Conservation (phyloP, 2,329 filamentous ascomycete species). For the Fusarium marasasianum region DNA sequence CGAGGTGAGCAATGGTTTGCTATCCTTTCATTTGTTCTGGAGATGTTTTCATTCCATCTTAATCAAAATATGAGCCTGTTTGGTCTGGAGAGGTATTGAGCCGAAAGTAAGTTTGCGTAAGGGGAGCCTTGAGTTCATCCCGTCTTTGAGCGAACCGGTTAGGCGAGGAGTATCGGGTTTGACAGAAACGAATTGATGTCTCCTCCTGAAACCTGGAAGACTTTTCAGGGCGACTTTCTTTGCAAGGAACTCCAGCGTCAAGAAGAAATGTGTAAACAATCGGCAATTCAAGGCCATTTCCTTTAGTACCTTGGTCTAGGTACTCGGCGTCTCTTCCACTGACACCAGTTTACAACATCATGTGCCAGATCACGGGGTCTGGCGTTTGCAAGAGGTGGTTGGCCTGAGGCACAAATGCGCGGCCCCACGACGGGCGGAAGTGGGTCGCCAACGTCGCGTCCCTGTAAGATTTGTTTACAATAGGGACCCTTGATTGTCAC, state of each 20-base stretch:
- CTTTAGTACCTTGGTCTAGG: not conserved
- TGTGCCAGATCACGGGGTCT: conserved; percentile 28
- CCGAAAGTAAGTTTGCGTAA: conserved; percentile 14
- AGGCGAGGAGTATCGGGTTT: not conserved
- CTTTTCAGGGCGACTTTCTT: no score
- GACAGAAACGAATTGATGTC: not conserved
- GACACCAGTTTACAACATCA: not conserved
- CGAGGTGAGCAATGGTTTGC: conserved; percentile 16
- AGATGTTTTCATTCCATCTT: not conserved
- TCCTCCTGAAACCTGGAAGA: not conserved
- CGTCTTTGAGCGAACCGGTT: not conserved
- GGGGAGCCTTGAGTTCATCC: conserved; percentile 5
- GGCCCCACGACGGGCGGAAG: conserved; percentile 28
- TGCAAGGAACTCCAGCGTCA: not conserved
- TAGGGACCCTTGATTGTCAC: conserved; percentile 37
- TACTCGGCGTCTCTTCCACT: not conserved
- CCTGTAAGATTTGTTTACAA: conserved; percentile 46
- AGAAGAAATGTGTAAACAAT: not conserved
- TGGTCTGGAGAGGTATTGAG: not conserved
- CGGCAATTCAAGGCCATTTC: not conserved
- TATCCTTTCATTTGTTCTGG: not conserved
- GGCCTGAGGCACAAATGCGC: conserved; percentile 38
- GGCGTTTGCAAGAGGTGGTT: not conserved
- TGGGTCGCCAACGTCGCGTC: conserved; percentile 36
- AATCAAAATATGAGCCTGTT: conserved; percentile 11